Percentiles rank a stretch among this genome's conserved stretches.
Evolutionary conservation across 192 early-diverging fungal species (phyloP).

Genomic region (Diversispora epigaea): DNA sequence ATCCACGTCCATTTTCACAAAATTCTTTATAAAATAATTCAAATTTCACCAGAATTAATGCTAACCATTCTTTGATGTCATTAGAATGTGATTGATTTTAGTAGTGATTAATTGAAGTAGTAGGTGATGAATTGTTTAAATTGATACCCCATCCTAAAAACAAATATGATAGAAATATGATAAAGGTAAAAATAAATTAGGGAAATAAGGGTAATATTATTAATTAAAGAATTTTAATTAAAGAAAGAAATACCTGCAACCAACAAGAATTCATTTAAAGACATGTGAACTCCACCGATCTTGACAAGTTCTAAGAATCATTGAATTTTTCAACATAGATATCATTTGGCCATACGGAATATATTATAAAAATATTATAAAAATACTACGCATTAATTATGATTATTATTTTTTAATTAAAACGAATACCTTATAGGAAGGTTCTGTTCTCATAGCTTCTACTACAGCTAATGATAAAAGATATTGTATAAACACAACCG

Average conservation of each 20-base stretch:
- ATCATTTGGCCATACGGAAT: slow-evolving; percentile 96
- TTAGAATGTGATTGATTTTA: slow-evolving; percentile 50
- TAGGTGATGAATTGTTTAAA: slow-evolving; percentile 79
- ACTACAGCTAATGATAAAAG: slow-evolving; percentile 84
- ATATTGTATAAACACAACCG: slow-evolving; percentile 93
- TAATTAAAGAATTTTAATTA: neutral
- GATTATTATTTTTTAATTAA: neutral
- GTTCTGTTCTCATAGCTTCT: slow-evolving; percentile 64
- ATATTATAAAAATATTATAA: neutral
- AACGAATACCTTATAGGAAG: slow-evolving; percentile 62
- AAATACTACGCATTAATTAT: neutral
- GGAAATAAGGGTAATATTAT: neutral
- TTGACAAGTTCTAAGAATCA: slow-evolving; percentile 55
- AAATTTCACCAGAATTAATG: slow-evolving; percentile 67
- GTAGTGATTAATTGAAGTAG: slow-evolving; percentile 79
- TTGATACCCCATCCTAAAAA: slow-evolving; percentile 82
- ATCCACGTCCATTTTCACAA: slow-evolving; percentile 53
- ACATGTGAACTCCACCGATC: slow-evolving; percentile 90
- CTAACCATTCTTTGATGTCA: slow-evolving; percentile 53
- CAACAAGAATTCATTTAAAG: slow-evolving; percentile 69
- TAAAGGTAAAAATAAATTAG: too few species aligned
- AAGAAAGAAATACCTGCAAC: slow-evolving; percentile 66
- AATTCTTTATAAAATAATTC: slow-evolving; percentile 78
- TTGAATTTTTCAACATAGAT: slow-evolving; percentile 70
- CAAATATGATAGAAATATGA: neutral